Evolutionary conservation across 2,329 filamentous ascomycete species (phyloP).

Genomic region (Penicillium hesseltinei): DNA sequence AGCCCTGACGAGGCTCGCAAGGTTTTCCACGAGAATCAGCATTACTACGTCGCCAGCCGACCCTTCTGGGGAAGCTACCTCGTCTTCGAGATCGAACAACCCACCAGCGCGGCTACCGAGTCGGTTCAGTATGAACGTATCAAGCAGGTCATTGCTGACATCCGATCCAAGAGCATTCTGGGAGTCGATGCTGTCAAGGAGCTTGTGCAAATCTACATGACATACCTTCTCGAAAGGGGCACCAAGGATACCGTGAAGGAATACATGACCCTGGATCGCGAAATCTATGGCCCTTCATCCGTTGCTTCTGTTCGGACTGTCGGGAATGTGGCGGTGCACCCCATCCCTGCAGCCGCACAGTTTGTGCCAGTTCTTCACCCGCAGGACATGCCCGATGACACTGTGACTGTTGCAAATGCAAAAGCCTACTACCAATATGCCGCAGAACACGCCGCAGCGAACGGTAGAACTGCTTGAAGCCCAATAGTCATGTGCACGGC

Average conservation of each 20-base stretch:
- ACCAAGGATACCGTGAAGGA: conserved; percentile 81
- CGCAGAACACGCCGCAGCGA: conserved; percentile 30
- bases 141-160: conserved; percentile 73
- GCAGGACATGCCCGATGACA: conserved; percentile 10
- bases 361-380: conserved; percentile 6
- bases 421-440: conserved; percentile 34
- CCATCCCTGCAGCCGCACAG: conserved; percentile 7
- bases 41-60: conserved; percentile 80
- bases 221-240: conserved; percentile 78
- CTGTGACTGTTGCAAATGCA: conserved; percentile 22
- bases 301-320: conserved; percentile 36
- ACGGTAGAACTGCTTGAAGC: conserved; percentile 24
- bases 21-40: conserved; percentile 76
- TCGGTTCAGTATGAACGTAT: conserved; percentile 68
- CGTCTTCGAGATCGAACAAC: conserved; percentile 82
- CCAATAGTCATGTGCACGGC: neutral
- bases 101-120: conserved; percentile 65
- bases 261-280: conserved; percentile 77
- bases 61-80: conserved; percentile 90
- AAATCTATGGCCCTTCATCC: conserved; percentile 69
- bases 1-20: conserved; percentile 76
- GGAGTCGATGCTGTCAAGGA: conserved; percentile 67
- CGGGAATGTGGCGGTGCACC: conserved; percentile 18
- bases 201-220: conserved; percentile 74
- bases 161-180: conserved; percentile 71